A percentile compares a stretch with the other conserved stretches of the same genome.
Conservation (phyloP, 1,284 basidiomycete genomes). For the Boletus semigastroideus region DNA sequence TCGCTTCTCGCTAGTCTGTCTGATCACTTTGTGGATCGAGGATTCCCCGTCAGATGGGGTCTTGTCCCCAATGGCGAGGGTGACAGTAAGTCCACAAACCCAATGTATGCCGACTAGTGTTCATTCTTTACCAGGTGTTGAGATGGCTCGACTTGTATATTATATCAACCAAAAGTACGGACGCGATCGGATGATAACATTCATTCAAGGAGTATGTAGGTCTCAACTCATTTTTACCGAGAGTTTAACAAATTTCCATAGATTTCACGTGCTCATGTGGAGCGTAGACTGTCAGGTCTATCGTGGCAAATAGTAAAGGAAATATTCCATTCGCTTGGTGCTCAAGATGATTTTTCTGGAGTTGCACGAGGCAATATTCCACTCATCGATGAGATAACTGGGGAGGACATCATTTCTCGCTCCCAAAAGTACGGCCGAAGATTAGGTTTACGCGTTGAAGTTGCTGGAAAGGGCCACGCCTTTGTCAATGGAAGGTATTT, state of each 20-base stretch:
- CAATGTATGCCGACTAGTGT: neutral
- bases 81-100: slow-evolving; percentile 42
- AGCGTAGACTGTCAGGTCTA: slow-evolving; percentile 37
- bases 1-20: slow-evolving; percentile 65
- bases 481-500: slow-evolving; percentile 91
- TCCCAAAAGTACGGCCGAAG: slow-evolving; percentile 52
- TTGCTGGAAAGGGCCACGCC: slow-evolving; percentile 50
- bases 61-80: slow-evolving; percentile 73
- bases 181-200: slow-evolving; percentile 56
- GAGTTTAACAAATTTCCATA: slow-evolving; percentile 13
- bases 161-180: slow-evolving; percentile 68
- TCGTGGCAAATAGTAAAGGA: slow-evolving; percentile 47
- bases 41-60: slow-evolving; percentile 79
- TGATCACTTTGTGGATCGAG: slow-evolving; percentile 66
- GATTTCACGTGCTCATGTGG: slow-evolving; percentile 39
- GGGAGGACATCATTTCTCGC: slow-evolving; percentile 39
- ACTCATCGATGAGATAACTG: slow-evolving; percentile 18
- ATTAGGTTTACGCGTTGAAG: slow-evolving; percentile 39
- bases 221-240: neutral
- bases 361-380: slow-evolving; percentile 39
- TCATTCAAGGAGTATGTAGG: slow-evolving; percentile 53
- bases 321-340: slow-evolving; percentile 41
- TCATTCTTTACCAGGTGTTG: slow-evolving; percentile 44
- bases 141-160: slow-evolving; percentile 74
- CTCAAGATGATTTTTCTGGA: slow-evolving; percentile 37